Percentiles rank a stretch among this genome's conserved stretches.
Conservation (phyloP, 345 rosid genomes). For the Streptanthus diversifolius region DNA sequence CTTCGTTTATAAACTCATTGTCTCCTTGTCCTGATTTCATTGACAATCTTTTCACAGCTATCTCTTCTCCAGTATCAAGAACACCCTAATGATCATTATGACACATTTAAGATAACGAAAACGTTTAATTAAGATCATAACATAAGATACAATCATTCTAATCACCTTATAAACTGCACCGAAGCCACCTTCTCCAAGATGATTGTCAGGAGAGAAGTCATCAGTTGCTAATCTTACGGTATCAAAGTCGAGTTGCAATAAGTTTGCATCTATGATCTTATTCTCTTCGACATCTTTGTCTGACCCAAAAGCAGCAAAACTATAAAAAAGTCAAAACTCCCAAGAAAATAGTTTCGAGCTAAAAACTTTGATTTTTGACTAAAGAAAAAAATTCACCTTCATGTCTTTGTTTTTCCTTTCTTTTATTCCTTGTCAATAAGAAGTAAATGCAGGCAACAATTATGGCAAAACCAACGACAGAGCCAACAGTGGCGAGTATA, state of each 20-base stretch:
- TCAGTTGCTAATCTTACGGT: constrained; percentile 19
- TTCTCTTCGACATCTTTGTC: neutral
- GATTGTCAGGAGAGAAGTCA: constrained; percentile 9
- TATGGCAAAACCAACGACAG: constrained; percentile 6
- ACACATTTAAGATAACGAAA: neutral
- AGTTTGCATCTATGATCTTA: neutral
- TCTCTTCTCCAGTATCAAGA: constrained; percentile 34
- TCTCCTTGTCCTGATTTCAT: constrained; percentile 41
- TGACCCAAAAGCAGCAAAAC: constrained; percentile 5
- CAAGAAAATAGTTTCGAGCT: neutral
- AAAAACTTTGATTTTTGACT: neutral
- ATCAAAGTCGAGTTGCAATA: constrained; percentile 7
- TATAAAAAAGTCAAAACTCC: neutral
- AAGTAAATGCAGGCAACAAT: constrained; percentile 4
- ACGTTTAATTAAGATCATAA: neutral
- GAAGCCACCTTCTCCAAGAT: constrained; percentile 27
- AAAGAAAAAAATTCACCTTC: neutral
- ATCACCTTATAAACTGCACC: constrained; percentile 26
- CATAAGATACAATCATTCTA: neutral
- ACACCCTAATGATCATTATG: constrained; percentile 33
- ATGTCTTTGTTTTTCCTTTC: neutral
- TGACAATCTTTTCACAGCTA: constrained; percentile 52
- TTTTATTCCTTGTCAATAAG: constrained; percentile 9
- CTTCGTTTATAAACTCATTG: constrained; percentile 44
- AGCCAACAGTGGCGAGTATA: neutral